Percentiles rank a stretch among this genome's conserved stretches.
Conservation (phyloP, 441 rosid species). For the Biscutella laevigata region DNA sequence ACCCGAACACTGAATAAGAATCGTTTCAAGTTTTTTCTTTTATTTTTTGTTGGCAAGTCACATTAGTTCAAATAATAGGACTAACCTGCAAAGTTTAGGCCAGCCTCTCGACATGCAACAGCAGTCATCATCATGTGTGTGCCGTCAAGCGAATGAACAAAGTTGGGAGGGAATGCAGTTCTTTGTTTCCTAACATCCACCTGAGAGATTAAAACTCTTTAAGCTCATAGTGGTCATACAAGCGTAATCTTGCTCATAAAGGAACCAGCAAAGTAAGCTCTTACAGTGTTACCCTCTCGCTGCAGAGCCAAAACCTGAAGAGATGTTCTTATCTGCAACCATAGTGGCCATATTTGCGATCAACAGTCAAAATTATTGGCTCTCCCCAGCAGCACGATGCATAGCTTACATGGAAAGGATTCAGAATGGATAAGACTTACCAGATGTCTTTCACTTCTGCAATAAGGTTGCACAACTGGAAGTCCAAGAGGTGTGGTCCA, state of each 20-base stretch:
- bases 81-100: constrained; percentile 81
- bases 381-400: background rate
- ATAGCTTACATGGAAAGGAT: background rate
- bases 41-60: background rate
- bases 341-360: background rate
- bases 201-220: constrained; percentile 30
- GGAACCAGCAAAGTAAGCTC: constrained; percentile 16
- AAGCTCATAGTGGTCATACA: background rate
- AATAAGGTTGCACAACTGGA: constrained; percentile 94
- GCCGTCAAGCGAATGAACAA: constrained; percentile 91
- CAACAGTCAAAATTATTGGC: background rate
- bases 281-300: constrained; percentile 75
- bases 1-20: background rate
- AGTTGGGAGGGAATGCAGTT: constrained; percentile 95
- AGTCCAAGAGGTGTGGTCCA: constrained; percentile 98
- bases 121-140: constrained; percentile 99
- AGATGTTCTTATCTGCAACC: constrained; percentile 75
- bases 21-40: background rate
- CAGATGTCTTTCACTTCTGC: constrained; percentile 60
- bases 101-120: constrained; percentile 81
- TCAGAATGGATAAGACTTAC: constrained; percentile 38
- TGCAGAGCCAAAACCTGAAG: constrained; percentile 88
- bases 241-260: background rate
- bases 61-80: background rate
- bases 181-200: constrained; percentile 76